Percentiles rank a stretch among this genome's conserved stretches.
Conservation (phyloP, 208 protist species). For the Blastocrithidia nonstop region DNA sequence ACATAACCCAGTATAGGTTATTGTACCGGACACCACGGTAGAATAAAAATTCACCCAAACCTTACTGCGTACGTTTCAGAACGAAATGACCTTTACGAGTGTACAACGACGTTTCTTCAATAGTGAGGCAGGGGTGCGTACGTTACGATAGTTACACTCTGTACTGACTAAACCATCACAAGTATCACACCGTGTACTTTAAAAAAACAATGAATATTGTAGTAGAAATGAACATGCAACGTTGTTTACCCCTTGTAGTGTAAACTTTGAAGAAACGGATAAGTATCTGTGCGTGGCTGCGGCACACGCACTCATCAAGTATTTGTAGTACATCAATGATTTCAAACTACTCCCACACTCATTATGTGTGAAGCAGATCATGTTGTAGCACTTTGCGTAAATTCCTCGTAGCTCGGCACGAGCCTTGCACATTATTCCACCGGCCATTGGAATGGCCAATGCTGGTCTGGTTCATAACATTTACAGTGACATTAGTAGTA, state of each 20-base stretch:
- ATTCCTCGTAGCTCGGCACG: slow-evolving; percentile 40
- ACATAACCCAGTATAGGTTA: slow-evolving; percentile 57
- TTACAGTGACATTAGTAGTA: too few species aligned
- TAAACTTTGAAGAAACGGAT: slow-evolving; percentile 35
- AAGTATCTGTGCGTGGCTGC: slow-evolving; percentile 70
- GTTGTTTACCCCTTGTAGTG: too few species aligned
- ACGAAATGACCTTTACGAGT: slow-evolving; percentile 52
- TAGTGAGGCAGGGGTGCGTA: slow-evolving; percentile 32
- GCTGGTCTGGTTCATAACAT: neutral
- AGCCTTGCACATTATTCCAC: slow-evolving; percentile 35
- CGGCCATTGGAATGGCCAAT: neutral
- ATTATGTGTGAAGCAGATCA: slow-evolving; percentile 39
- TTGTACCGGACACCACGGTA: slow-evolving; percentile 40
- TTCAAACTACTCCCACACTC: slow-evolving; percentile 49
- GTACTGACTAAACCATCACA: slow-evolving; percentile 11
- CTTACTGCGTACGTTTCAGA: slow-evolving; percentile 31
- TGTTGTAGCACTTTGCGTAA: slow-evolving; percentile 56
- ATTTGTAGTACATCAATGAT: slow-evolving; percentile 55
- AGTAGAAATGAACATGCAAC: slow-evolving; percentile 6
- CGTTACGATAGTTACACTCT: slow-evolving; percentile 38
- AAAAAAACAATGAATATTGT: neutral
- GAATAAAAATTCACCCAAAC: slow-evolving; percentile 38
- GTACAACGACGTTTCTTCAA: slow-evolving; percentile 63
- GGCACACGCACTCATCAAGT: slow-evolving; percentile 54
- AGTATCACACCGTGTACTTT: neutral